Evolutionary conservation across 2,329 filamentous ascomycete genomes (phyloP).

Genomic region (Blumeria hordei): DNA sequence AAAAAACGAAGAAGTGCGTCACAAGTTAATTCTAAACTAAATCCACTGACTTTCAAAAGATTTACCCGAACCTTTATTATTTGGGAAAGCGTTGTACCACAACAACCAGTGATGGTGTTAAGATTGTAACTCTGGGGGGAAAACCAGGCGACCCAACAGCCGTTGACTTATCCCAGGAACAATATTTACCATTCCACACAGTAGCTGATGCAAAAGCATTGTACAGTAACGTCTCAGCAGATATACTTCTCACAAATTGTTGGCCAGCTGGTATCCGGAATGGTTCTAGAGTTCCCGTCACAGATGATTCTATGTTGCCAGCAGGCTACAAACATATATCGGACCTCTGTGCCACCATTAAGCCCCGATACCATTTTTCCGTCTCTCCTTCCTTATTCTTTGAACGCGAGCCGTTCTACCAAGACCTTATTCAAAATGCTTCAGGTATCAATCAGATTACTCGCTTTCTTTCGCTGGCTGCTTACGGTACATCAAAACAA

Average conservation of each 20-base stretch:
- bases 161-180: constrained; percentile 40
- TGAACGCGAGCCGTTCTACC: constrained; percentile 82
- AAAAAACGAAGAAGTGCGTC: constrained; percentile 33
- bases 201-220: constrained; percentile 53
- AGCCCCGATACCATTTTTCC: constrained; percentile 81
- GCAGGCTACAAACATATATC: constrained; percentile 42
- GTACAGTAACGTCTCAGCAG: constrained; percentile 50
- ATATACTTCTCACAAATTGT: constrained; percentile 66
- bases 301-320: constrained; percentile 25
- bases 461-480: constrained; percentile 72
- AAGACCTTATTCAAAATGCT: constrained; percentile 27
- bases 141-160: constrained; percentile 35
- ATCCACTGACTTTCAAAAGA: constrained; percentile 16
- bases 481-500: constrained; percentile 52
- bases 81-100: constrained; percentile 68
- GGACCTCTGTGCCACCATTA: constrained; percentile 53
- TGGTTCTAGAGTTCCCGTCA: constrained; percentile 39
- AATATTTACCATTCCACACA: constrained; percentile 55
- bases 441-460: constrained; percentile 40
- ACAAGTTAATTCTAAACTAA: neutral
- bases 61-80: constrained; percentile 80
- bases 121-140: constrained; percentile 71
- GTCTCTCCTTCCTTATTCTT: constrained; percentile 40
- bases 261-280: constrained; percentile 58
- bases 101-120: constrained; percentile 73